Evolutionary conservation across 208 protist species (phyloP).

Genomic region (Vickermania spadyakhi): DNA sequence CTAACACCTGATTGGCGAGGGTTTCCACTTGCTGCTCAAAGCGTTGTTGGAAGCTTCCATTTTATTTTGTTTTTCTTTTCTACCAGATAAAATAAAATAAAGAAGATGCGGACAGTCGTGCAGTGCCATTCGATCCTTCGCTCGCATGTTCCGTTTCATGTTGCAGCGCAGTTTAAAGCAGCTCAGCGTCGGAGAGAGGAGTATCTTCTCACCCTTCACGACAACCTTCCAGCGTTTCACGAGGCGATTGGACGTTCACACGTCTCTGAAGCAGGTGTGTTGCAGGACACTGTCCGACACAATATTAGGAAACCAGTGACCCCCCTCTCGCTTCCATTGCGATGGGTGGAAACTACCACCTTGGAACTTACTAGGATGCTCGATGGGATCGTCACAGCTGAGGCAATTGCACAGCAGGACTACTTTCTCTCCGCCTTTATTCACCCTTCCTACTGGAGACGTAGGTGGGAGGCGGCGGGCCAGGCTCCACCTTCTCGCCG

Average conservation of each 20-base stretch:
- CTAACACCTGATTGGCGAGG: too few relatives aligned
- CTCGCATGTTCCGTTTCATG: neutral
- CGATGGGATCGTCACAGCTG: neutral
- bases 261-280: neutral
- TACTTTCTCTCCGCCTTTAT: constrained; percentile 65
- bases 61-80: too few relatives aligned
- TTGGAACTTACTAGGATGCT: neutral
- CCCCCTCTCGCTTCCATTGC: neutral
- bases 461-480: neutral
- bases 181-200: neutral
- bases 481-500: neutral
- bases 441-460: constrained; percentile 54
- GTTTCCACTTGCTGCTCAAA: too few relatives aligned
- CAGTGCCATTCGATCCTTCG: too few relatives aligned
- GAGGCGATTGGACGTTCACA: too few relatives aligned
- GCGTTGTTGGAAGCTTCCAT: too few relatives aligned
- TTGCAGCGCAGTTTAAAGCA: neutral
- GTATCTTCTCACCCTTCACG: neutral
- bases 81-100: too few relatives aligned
- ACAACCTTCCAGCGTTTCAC: neutral
- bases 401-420: constrained; percentile 17
- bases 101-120: too few relatives aligned
- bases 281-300: neutral
- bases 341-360: neutral
- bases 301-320: neutral